A percentile compares a stretch with the other conserved stretches of the same genome.
Evolutionary conservation across 495 filamentous ascomycete species (phyloP).

Genomic region (Arthonia radiata): DNA sequence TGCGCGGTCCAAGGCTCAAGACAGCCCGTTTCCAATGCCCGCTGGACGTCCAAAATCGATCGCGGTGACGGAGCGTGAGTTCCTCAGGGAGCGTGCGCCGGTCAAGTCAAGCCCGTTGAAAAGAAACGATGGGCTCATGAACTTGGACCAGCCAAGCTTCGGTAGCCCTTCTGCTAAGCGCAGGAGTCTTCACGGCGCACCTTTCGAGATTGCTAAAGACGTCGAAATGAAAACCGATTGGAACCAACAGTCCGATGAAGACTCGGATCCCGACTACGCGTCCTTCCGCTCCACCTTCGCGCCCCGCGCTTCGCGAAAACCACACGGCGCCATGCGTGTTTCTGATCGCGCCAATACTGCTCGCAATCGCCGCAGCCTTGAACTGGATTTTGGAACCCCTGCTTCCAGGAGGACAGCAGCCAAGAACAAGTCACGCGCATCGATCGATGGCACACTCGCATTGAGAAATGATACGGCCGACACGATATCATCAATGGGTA

Average conservation of each 20-base stretch:
- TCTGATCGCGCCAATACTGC: conserved; percentile 21
- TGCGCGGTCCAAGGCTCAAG: no score
- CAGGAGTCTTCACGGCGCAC: conserved; percentile 48
- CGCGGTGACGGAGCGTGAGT: no score
- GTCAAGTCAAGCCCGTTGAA: conserved; percentile 68
- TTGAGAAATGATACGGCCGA: conserved; percentile 25
- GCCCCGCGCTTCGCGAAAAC: conserved; percentile 14
- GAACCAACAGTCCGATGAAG: conserved; percentile 1
- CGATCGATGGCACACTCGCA: conserved; percentile 45
- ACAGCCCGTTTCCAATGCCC: no score
- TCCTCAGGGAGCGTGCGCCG: no score
- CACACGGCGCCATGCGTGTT: conserved; percentile 37
- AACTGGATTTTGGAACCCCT: conserved; percentile 19
- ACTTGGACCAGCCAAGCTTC: conserved; percentile 47
- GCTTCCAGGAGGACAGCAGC: conserved; percentile 20
- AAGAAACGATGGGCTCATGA: conserved; percentile 75
- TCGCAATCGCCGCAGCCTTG: conserved; percentile 14
- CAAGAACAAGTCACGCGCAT: conserved; percentile 39
- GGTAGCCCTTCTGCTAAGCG: conserved; percentile 73
- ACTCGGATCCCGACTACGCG: conserved; percentile 1
- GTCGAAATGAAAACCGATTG: conserved; percentile 1
- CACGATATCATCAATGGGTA: conserved; percentile 10
- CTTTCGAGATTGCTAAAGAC: conserved; percentile 29
- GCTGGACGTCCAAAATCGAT: no score
- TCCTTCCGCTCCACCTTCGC: conserved; percentile 1